A percentile compares a stretch with the other conserved stretches of the same genome.
Evolutionary conservation across 2,329 filamentous ascomycete genomes (phyloP).

Genomic region (Arthrobotrys musiformis): DNA sequence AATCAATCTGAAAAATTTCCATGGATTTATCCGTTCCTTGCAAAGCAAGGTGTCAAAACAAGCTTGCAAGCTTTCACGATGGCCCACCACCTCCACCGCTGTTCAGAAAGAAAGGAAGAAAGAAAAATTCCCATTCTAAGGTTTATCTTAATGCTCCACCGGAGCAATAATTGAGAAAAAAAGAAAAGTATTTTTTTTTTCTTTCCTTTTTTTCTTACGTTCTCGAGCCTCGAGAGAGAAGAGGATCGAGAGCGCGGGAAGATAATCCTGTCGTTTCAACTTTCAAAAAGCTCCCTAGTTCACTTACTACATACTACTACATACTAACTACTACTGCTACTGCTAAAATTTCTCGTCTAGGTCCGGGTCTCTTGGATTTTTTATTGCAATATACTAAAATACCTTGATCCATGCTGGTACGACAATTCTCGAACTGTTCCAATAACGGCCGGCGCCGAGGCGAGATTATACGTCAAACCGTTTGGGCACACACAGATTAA

Average conservation of each 20-base stretch:
- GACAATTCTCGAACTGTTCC: slow-evolving; percentile 48
- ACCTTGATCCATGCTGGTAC: slow-evolving; percentile 35
- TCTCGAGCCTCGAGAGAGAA: not conserved
- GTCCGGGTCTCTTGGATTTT: slow-evolving; percentile 20
- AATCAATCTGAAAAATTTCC: slow-evolving; percentile 47
- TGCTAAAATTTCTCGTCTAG: slow-evolving; percentile 21
- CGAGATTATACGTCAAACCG: slow-evolving; percentile 24
- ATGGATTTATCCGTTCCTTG: slow-evolving; percentile 55
- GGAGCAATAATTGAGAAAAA: not conserved
- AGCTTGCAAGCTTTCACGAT: slow-evolving; percentile 41
- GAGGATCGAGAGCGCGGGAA: too few relatives aligned
- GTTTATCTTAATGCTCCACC: slow-evolving; percentile 17
- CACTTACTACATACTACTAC: too few relatives aligned
- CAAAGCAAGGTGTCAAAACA: slow-evolving; percentile 44
- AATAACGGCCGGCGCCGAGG: slow-evolving; percentile 48
- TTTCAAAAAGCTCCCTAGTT: too few relatives aligned
- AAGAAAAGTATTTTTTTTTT: not conserved
- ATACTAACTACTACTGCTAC: not conserved
- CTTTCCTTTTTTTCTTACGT: not conserved
- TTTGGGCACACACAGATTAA: slow-evolving; percentile 9
- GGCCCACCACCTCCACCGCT: slow-evolving; percentile 19
- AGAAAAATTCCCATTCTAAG: not conserved
- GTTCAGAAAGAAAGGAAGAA: too few relatives aligned
- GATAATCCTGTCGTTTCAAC: too few relatives aligned
- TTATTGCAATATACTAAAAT: slow-evolving; percentile 1